A percentile compares a stretch with the other conserved stretches of the same genome.
These are phyloP conservation scores for Paratrimastix pyriformis DNA, from an alignment of 78 protist species.

Conservation along the genomic window DNA sequence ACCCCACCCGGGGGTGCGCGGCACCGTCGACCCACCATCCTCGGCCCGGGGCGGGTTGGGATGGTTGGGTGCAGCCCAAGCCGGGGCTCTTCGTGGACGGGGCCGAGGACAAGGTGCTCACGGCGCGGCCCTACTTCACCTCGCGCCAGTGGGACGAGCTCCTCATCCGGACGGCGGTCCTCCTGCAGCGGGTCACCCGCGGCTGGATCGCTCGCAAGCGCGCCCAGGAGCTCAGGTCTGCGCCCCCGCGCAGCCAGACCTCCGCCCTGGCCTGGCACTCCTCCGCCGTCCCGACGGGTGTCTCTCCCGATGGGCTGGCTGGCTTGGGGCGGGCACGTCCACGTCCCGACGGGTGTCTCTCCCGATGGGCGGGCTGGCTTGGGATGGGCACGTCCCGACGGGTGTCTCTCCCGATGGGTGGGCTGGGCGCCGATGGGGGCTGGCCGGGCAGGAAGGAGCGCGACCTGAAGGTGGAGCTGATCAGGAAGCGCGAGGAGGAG, in stretches of 20 bases:
- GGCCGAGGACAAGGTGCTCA: conserved; percentile 8
- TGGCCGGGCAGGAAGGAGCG: not conserved
- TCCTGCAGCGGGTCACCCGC: conserved; percentile 39
- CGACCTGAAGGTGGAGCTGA: not conserved
- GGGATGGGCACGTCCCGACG: not conserved
- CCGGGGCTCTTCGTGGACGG: conserved; percentile 21
- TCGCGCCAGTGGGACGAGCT: conserved; percentile 25
- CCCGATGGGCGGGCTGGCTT: no score
- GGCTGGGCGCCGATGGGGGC: not conserved
- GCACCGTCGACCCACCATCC: not conserved
- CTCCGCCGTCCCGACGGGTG: no score
- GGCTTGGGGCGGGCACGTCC: conserved; percentile 9
- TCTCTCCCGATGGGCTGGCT: no score
- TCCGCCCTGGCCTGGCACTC: no score
- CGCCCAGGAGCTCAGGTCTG: not conserved
- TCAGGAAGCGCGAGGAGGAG: not conserved
- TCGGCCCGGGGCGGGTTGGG: not conserved
- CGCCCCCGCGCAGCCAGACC: no score
- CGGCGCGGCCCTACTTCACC: conserved; percentile 32
- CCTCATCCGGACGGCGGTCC: conserved; percentile 10
- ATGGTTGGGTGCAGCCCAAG: not conserved
- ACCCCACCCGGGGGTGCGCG: not conserved
- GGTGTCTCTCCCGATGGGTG: no score
- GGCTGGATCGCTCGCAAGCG: conserved; percentile 45
- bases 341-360: no score